Base-by-base conservation (phyloP, 352 stramenopile species). In the Phytophthora fragariae region DNA sequence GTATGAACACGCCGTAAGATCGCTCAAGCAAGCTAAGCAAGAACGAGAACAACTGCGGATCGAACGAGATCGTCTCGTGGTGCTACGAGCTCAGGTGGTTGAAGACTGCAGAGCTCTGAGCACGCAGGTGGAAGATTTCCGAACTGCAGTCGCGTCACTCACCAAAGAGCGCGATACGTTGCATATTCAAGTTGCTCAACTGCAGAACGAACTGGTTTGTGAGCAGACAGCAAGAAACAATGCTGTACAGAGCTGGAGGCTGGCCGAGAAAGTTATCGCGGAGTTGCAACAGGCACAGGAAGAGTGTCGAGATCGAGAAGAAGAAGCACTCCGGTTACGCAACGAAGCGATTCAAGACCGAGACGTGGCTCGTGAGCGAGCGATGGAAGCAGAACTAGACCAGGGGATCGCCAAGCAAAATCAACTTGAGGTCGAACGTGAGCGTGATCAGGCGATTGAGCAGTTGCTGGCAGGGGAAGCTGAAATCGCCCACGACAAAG, bases 271-370 rank as follows among this genome's bases (percentile, higher is more conserved):
- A 35, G 60, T 87, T 8, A 77, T 84, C 33, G 58, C 64, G 6
- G 79, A 87, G 11, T 55, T 88, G 62, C 80, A 88, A 35, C 74
- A 75, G 19, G 60, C 79, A 21, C 72, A 83, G 14, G 70, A 84
- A 24, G 77, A 80, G 53, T 79, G 77, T 41, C 76, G 60, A 29
- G 72, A 87, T 56, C 79, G 83, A 11, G 83, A 90, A 52, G 83
- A 90, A 70, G 79, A 88, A 54, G 79, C 79, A 5, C 66, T 88
- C 12, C 39, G 66, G 1, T 56, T 88, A 56, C 72, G 83, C 21
- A 85, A 90, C 47, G 83, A 90, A 47, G 81, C 83, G 3, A 56
- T 87, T 57, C 64, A 78, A 58, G 83, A 90, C 29, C 76, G 79
- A 41, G 79, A 90, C 35, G 65, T 84, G 4, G 79, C 79, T 7